These are phyloP conservation scores for Plasmodium ovale DNA, from an alignment of 169 alveolate species.

Conservation along the genomic window DNA sequence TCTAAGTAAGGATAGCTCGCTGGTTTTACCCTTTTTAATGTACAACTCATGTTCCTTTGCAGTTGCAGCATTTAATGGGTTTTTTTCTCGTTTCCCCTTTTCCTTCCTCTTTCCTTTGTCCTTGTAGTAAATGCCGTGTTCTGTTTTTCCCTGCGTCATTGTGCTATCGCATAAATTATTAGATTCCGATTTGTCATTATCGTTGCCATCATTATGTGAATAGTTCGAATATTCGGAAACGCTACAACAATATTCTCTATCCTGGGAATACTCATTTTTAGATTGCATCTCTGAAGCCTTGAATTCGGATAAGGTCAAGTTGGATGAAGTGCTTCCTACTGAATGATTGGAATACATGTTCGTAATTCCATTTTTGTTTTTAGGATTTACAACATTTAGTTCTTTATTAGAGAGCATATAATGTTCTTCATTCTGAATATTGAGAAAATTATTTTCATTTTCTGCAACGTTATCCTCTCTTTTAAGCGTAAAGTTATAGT, in stretches of 20 bases:
- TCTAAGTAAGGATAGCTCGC: background rate
- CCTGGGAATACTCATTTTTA: background rate
- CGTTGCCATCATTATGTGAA: background rate
- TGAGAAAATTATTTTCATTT: background rate
- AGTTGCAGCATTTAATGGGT: background rate
- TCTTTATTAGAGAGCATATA: background rate
- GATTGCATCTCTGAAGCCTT: conserved; percentile 9
- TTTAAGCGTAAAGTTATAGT: conserved; percentile 17
- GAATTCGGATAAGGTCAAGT: conserved; percentile 22
- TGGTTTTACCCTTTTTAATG: background rate
- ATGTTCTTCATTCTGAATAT: conserved; percentile 9
- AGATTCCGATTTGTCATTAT: background rate
- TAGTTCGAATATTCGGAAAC: background rate
- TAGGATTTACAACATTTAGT: conserved; percentile 21
- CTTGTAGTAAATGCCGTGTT: background rate
- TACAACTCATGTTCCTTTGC: background rate
- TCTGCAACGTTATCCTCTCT: conserved; percentile 2
- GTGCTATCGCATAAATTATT: background rate
- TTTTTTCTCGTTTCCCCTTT: background rate
- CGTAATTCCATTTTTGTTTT: background rate
- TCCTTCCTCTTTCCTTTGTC: background rate
- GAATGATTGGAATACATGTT: conserved; percentile 4
- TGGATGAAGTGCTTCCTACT: conserved; percentile 16
- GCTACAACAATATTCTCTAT: background rate
- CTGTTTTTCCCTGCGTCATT: background rate